Evolutionary conservation across 257 asterid species (phyloP).

Genomic region (Ilex aquifolium): DNA sequence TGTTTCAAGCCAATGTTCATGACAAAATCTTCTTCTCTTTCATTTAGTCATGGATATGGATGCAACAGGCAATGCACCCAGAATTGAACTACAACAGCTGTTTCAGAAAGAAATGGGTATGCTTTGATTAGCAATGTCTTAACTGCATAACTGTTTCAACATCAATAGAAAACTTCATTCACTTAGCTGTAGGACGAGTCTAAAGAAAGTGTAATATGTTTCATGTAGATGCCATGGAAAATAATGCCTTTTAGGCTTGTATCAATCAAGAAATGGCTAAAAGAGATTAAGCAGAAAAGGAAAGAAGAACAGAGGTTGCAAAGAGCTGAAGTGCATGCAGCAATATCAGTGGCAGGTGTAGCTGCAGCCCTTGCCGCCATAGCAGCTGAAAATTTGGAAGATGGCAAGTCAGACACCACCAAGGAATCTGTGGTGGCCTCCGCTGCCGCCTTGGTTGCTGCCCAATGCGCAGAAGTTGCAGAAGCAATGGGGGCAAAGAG

Average conservation of each 20-base stretch:
- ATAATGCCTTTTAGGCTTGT: conserved; percentile 47
- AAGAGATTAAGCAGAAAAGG: conserved; percentile 62
- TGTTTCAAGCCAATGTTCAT: not conserved
- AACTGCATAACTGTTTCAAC: too few species aligned
- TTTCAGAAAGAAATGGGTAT: conserved; percentile 85
- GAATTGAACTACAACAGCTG: conserved; percentile 75
- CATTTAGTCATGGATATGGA: conserved; percentile 93
- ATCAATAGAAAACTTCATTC: too few species aligned
- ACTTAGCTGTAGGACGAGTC: too few species aligned
- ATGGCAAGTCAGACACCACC: conserved; percentile 16
- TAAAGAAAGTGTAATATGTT: conserved; percentile 1
- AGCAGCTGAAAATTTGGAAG: conserved; percentile 62
- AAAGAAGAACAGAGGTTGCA: conserved; percentile 73
- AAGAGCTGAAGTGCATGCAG: conserved; percentile 90
- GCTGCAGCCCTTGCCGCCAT: conserved; percentile 91
- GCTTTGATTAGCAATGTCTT: conserved; percentile 3
- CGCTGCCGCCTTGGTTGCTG: conserved; percentile 86
- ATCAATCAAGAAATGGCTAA: conserved; percentile 86
- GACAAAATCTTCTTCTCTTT: conserved; percentile 1
- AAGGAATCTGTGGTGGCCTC: conserved; percentile 72
- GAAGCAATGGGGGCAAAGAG: conserved; percentile 96
- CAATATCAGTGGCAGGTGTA: conserved; percentile 84
- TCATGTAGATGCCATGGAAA: conserved; percentile 69
- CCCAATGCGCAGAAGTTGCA: conserved; percentile 84
- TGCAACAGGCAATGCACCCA: conserved; percentile 99